phyloP scores from a whole-genome alignment of 345 rosid species.

The Odontarrhena argentea region DNA sequence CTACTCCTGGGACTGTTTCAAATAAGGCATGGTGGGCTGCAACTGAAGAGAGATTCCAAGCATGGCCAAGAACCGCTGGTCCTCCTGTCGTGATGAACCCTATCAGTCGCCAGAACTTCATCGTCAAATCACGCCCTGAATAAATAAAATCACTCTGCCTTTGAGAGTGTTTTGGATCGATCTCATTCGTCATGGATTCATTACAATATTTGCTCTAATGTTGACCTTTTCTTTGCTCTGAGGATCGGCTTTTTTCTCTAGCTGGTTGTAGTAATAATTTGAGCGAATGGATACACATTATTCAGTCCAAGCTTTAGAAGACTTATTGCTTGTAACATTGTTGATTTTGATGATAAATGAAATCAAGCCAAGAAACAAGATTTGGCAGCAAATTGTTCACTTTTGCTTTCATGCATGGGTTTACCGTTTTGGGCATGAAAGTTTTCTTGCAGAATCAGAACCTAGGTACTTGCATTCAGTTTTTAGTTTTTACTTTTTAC shows the following conservation, averaged over 20 bases:
- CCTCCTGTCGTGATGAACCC: constrained; percentile 96
- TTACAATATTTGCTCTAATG: constrained; percentile 13
- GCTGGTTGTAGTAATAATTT: constrained; percentile 36
- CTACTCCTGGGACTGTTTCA: constrained; percentile 70
- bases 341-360: constrained; percentile 32
- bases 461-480: no score
- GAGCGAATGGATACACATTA: constrained; percentile 29
- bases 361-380: constrained; percentile 16
- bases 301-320: constrained; percentile 21
- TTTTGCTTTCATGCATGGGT: background rate
- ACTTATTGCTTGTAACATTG: constrained; percentile 19
- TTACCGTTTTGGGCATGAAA: background rate
- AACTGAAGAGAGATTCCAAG: constrained; percentile 86
- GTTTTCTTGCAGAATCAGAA: no score
- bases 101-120: constrained; percentile 90
- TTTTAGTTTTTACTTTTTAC: background rate
- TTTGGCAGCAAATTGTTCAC: background rate
- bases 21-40: constrained; percentile 78
- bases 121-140: constrained; percentile 60
- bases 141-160: background rate
- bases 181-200: constrained; percentile 33
- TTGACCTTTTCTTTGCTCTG: constrained; percentile 5
- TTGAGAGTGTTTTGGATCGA: background rate
- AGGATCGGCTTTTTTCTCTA: constrained; percentile 26
- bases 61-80: constrained; percentile 97